Base-by-base conservation (phyloP, 306 rosid genomes). In the Geum urbanum region DNA sequence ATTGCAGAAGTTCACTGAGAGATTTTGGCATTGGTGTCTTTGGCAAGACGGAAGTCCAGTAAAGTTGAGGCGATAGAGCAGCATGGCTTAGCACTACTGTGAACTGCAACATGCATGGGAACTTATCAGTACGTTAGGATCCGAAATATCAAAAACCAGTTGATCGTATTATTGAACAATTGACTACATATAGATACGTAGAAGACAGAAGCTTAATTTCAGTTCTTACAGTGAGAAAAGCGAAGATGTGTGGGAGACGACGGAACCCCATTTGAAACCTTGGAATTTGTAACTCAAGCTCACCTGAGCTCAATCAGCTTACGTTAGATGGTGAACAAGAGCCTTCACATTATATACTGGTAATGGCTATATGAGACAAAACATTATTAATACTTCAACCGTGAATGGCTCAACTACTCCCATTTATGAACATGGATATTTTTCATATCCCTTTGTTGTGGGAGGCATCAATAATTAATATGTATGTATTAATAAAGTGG, bases 21-120 rank as follows among this genome's bases (percentile, higher is more conserved):
- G 91, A 73, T 72, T 84, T 85, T 16, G 98, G 95, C 67, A 92
- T 86, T 5, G 77, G 79, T 6, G 96, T 82, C 71, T 69, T 86
- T 9, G 95, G 92, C 73, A 92, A 82, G 69, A 63, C 72, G 0
- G 91, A 84, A 2, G 76, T 76, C 96, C 92, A 89, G 71, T 92
- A 89, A 12, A 86, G 73, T 70, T 89, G 84, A 16, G 92, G 88
- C 15, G 88, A 70, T 66, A 78, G 54, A 61, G 89, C 86, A 66
- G 86, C 98, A 72, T 84, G 81, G 71, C 82, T 75, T 12, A 76
- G 84, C 65, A 67, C 85, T 76, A 86, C 0, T 0, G 56, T 72
- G 73, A 82, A 37, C 95, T 90, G 72, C 83, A 59, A 70, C 32
- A 53, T 24, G 27, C 27, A 24, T 27, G 22, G n/a, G 53, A 9